Conservation (phyloP, 208 protist genomes). For the Crithidia expoeki region DNA sequence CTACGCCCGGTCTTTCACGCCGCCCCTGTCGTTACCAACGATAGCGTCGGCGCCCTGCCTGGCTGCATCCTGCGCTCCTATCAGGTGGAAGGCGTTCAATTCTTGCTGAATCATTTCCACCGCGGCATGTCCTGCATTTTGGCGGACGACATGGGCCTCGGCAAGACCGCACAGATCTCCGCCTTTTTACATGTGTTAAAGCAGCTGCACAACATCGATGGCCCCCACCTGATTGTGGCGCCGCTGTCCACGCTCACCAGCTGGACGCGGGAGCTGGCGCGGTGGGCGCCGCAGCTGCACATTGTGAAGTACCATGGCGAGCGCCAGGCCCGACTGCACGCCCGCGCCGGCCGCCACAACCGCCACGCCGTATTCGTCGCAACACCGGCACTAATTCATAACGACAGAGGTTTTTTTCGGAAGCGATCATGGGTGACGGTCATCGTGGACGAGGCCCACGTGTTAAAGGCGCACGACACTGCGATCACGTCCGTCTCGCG, state of each 20-base stretch:
- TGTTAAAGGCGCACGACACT: conserved; percentile 90
- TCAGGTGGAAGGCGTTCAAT: conserved; percentile 97
- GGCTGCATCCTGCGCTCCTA: conserved; percentile 89
- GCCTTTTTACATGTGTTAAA: conserved; percentile 89
- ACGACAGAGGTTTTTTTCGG: conserved; percentile 81
- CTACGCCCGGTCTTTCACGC: conserved; percentile 44
- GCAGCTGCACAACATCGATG: conserved; percentile 66
- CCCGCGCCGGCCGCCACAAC: conserved; percentile 41
- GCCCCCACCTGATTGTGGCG: conserved; percentile 96
- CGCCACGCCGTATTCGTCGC: conserved; percentile 95
- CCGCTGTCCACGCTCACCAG: conserved; percentile 95
- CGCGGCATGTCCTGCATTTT: conserved; percentile 90
- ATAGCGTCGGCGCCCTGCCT: conserved; percentile 33
- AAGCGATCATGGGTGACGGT: conserved; percentile 92
- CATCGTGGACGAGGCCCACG: conserved; percentile 97
- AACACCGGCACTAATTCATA: conserved; percentile 93
- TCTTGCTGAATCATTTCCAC: conserved; percentile 89
- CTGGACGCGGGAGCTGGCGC: conserved; percentile 92
- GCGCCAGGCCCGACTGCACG: conserved; percentile 36
- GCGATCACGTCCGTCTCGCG: conserved; percentile 62
- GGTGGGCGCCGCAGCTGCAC: conserved; percentile 92
- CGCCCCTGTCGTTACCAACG: conserved; percentile 33
- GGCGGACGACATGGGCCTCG: conserved; percentile 98
- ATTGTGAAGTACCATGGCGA: conserved; percentile 94
- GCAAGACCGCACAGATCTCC: conserved; percentile 97